A percentile compares a stretch with the other conserved stretches of the same genome.
phyloP scores from a whole-genome alignment of 2,329 filamentous ascomycete genomes.

The Simplicillium sp. region DNA sequence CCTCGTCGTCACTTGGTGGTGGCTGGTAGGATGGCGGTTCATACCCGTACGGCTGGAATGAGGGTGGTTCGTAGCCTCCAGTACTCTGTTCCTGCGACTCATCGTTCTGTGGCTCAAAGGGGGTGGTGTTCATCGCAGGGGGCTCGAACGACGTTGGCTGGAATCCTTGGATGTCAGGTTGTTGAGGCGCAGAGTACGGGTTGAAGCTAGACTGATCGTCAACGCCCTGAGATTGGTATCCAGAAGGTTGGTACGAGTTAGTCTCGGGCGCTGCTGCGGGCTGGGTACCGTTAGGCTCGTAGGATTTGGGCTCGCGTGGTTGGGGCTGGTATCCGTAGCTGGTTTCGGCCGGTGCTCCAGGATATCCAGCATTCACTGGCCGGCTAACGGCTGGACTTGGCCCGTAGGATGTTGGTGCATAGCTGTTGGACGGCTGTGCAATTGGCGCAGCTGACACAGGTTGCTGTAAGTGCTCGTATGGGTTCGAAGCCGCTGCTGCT shows the following conservation, averaged over 20 bases:
- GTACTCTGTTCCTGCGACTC: constrained; percentile 9
- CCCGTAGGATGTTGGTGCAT: constrained; percentile 20
- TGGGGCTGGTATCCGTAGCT: not conserved
- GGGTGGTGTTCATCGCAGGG: constrained; percentile 23
- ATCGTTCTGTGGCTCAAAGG: constrained; percentile 8
- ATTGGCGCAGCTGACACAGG: constrained; percentile 4
- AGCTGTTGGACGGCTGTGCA: constrained; percentile 20
- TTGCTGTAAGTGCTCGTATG: constrained; percentile 13
- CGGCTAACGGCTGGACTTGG: not conserved
- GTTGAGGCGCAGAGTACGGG: constrained; percentile 17
- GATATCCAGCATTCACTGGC: constrained; percentile 1
- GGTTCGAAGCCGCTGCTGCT: constrained; percentile 7
- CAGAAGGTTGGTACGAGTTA: constrained; percentile 17
- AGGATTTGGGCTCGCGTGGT: no score
- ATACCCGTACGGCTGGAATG: constrained; percentile 50
- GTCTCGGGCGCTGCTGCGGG: not conserved
- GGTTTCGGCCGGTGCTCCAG: not conserved
- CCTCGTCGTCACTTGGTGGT: constrained; percentile 19
- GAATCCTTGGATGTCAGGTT: constrained; percentile 23
- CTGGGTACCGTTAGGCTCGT: not conserved
- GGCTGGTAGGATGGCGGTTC: constrained; percentile 50
- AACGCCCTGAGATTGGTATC: constrained; percentile 19
- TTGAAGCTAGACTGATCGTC: constrained; percentile 14
- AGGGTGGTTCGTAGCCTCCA: constrained; percentile 39
- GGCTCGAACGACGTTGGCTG: constrained; percentile 41